Conservation (phyloP, 768 basidiomycete genomes). For the Ramaria sp. region DNA sequence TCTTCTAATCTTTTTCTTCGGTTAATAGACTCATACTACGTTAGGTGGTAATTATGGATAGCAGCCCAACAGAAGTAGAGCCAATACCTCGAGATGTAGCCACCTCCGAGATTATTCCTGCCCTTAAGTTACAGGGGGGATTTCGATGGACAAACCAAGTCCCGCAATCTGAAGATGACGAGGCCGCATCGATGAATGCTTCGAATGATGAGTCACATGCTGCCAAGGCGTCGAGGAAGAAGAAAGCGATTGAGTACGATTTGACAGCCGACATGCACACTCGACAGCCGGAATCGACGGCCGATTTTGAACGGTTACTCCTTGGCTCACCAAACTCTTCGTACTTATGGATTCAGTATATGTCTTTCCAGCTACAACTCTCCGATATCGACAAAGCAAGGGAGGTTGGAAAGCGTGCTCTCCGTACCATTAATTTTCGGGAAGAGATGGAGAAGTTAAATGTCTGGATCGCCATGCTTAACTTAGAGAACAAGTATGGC, state of each 20-base stretch:
- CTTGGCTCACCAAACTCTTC: constrained; percentile 95
- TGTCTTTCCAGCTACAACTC: constrained; percentile 97
- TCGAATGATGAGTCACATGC: constrained; percentile 38
- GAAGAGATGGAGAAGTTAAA: constrained; percentile 96
- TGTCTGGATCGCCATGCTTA: constrained; percentile 94
- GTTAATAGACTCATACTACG: neutral
- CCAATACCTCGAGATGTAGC: neutral
- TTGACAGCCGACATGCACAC: constrained; percentile 82
- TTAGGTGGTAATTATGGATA: constrained; percentile 19
- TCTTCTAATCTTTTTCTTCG: neutral
- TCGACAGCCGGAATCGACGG: constrained; percentile 78
- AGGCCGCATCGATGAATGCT: constrained; percentile 27
- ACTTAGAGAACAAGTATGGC: constrained; percentile 89
- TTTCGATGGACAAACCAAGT: constrained; percentile 58
- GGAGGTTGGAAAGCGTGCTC: constrained; percentile 72
- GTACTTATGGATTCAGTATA: constrained; percentile 97
- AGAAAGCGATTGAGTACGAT: constrained; percentile 66
- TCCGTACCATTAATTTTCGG: constrained; percentile 83
- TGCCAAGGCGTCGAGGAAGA: constrained; percentile 47
- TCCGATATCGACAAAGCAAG: constrained; percentile 94
- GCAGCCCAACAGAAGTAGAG: constrained; percentile 5
- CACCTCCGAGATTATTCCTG: constrained; percentile 17
- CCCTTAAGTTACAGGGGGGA: constrained; percentile 18
- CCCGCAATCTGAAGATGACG: constrained; percentile 25
- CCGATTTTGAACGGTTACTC: constrained; percentile 89